Evolutionary conservation across 2,329 filamentous ascomycete genomes (phyloP).

Genomic region (Pyrenochaeta sp.): DNA sequence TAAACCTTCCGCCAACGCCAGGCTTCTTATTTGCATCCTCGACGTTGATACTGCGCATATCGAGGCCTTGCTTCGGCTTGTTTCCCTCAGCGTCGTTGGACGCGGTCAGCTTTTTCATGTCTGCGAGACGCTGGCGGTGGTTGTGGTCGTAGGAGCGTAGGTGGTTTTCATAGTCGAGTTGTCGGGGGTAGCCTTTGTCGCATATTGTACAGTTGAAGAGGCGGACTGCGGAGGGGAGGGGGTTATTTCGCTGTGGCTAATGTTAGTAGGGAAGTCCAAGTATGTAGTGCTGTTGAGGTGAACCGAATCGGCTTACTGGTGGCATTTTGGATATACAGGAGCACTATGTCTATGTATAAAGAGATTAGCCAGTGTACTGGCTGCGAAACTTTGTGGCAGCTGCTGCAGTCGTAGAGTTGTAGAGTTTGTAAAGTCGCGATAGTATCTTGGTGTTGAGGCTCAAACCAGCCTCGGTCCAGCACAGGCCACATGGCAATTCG

Average conservation of each 20-base stretch:
- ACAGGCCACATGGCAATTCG: conserved; percentile 16
- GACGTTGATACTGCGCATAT: conserved; percentile 37
- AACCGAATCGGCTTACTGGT: conserved; percentile 14
- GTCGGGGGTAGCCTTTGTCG: conserved; percentile 89
- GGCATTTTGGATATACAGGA: conserved; percentile 22
- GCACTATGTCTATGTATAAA: background rate
- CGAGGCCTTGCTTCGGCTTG: conserved; percentile 28
- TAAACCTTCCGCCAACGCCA: conserved; percentile 34
- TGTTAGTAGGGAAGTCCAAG: conserved; percentile 6
- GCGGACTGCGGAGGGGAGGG: conserved; percentile 51
- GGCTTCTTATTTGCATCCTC: conserved; percentile 26
- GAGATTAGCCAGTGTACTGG: no score
- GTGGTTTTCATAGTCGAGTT: conserved; percentile 96
- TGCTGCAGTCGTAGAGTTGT: background rate
- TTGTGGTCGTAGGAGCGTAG: conserved; percentile 94
- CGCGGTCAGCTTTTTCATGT: conserved; percentile 74
- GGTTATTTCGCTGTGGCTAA: conserved; percentile 52
- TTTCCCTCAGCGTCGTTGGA: conserved; percentile 33
- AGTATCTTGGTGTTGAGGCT: conserved; percentile 19
- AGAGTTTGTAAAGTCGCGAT: conserved; percentile 5
- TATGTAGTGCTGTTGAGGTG: conserved; percentile 49
- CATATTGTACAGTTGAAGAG: conserved; percentile 71
- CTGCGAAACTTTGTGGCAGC: no score
- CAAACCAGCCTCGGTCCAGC: conserved; percentile 25
- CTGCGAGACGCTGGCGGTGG: conserved; percentile 76